Base-by-base conservation (phyloP, 768 basidiomycete genomes). In the Termitomyces sp. region DNA sequence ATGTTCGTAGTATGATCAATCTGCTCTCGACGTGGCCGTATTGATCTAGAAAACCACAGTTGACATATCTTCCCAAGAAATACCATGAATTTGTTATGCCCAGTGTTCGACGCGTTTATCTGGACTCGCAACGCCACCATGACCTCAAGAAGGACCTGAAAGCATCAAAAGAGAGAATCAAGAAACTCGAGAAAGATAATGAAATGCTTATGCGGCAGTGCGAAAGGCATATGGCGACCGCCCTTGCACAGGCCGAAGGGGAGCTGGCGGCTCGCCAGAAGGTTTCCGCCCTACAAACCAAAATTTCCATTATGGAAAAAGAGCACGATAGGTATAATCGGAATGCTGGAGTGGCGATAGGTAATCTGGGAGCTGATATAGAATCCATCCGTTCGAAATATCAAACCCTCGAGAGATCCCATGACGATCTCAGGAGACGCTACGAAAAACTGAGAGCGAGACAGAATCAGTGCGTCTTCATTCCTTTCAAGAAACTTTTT, bases 101-200 rank as follows among this genome's bases (percentile, higher is more conserved):
- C 6, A 67, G 69, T 45, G 66, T 83, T 15, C 75, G 81, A 53
- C 76, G 80, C 56, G 70, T 84, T n/a, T 83, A 78, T 60, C 56
- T 81, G 50, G 77, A 79, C 60, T 43, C 60, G 22, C 46, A 66
- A n/a, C 58, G 55, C 20, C 49, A 62, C 39, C 59, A 60, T 22
- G 59, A 48, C 25, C 58, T 71, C 4, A 56, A 71, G 38, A 68
- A 66, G 20, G 69, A 76, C 50, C 65, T 79, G 11, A 64, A 68
- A 2, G 47, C 58, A 15, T 68, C 79, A 22, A 74, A 77, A 29
- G 64, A 59, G 16, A 75, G 73, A 27, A 66, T 82, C 16, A 64
- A 67, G 11, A 60, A 59, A 7, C 71, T 81, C 7, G 65, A 70
- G 35, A 64, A 58, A 33, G 75, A 78, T 41, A 79, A 80, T 43